These are phyloP conservation scores for Schizochytrium sp. DNA, from an alignment of 108 stramenopile genomes.

Conservation along the genomic window DNA sequence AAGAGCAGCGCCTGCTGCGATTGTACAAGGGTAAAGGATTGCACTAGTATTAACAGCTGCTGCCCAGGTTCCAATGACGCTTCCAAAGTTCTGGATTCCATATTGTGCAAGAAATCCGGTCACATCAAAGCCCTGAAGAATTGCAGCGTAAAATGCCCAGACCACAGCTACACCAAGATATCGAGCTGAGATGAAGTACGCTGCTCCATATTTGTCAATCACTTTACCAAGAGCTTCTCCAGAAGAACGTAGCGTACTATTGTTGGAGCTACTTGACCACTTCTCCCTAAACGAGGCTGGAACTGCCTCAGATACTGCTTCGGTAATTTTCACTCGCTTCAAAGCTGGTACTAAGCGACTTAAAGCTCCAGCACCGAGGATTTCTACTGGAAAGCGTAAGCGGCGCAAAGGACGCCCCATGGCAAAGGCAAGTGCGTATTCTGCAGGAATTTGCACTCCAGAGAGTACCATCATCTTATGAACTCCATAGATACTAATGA, in stretches of 20 bases:
- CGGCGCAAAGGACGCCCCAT: constrained; percentile 42
- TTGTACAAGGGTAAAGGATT: constrained; percentile 37
- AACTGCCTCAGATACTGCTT: background rate
- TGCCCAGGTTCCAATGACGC: constrained; percentile 42
- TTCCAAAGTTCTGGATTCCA: background rate
- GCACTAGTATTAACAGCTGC: constrained; percentile 10
- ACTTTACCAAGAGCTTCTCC: background rate
- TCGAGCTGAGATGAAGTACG: constrained; percentile 49
- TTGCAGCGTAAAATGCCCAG: background rate
- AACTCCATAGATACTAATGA: background rate
- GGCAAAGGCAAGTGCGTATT: constrained; percentile 37
- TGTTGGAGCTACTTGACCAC: background rate
- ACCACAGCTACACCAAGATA: constrained; percentile 43
- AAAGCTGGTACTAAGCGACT: background rate
- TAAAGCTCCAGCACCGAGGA: background rate
- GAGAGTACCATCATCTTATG: background rate
- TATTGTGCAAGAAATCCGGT: background rate
- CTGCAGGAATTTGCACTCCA: constrained; percentile 1
- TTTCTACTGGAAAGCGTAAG: constrained; percentile 11
- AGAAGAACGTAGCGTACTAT: background rate
- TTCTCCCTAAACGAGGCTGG: background rate
- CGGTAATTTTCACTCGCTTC: constrained; percentile 1
- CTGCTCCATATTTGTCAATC: constrained; percentile 44
- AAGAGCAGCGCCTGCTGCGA: constrained; percentile 16
- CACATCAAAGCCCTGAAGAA: constrained; percentile 24